Evolutionary conservation across 148 eudicot species (phyloP).

Genomic region (Rhododendron henanense): DNA sequence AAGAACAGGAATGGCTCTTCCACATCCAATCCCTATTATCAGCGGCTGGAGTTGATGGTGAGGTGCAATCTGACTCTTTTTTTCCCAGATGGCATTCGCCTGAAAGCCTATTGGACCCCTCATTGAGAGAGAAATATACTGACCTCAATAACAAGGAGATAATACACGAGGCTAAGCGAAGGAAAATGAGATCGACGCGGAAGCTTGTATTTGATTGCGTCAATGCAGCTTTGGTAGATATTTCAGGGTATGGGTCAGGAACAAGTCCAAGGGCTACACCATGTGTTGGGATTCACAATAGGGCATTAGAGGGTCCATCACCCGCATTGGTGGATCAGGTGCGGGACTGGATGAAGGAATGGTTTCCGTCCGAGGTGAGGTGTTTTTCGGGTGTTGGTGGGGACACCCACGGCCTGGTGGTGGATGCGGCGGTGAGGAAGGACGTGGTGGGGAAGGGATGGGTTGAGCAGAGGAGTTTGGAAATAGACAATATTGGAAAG

Average conservation of each 20-base stretch:
- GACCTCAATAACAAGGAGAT: constrained; percentile 49
- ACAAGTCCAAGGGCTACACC: constrained; percentile 19
- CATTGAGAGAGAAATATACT: constrained; percentile 52
- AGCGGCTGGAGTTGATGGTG: constrained; percentile 47
- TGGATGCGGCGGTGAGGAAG: constrained; percentile 61
- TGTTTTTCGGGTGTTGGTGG: constrained; percentile 31
- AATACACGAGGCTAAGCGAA: constrained; percentile 48
- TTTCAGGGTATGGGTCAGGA: constrained; percentile 26
- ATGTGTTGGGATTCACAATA: constrained; percentile 1
- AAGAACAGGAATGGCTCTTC: constrained; percentile 55
- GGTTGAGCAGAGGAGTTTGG: constrained; percentile 45
- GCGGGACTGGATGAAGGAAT: constrained; percentile 61
- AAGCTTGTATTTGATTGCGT: constrained; percentile 89
- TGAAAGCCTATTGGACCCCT: constrained; percentile 78
- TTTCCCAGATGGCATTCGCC: constrained; percentile 68
- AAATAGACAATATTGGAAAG: constrained; percentile 47
- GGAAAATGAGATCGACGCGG: constrained; percentile 52
- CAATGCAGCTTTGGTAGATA: constrained; percentile 56
- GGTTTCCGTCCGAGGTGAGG: constrained; percentile 43
- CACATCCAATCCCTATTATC: constrained; percentile 63
- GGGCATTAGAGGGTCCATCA: constrained; percentile 8
- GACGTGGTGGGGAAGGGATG: constrained; percentile 76
- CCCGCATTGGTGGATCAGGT: constrained; percentile 40
- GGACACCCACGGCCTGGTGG: constrained; percentile 50
- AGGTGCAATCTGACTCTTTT: constrained; percentile 34